These are phyloP conservation scores for Aspergillus cavernicola DNA, from an alignment of 495 filamentous ascomycete genomes.

Conservation along the genomic window DNA sequence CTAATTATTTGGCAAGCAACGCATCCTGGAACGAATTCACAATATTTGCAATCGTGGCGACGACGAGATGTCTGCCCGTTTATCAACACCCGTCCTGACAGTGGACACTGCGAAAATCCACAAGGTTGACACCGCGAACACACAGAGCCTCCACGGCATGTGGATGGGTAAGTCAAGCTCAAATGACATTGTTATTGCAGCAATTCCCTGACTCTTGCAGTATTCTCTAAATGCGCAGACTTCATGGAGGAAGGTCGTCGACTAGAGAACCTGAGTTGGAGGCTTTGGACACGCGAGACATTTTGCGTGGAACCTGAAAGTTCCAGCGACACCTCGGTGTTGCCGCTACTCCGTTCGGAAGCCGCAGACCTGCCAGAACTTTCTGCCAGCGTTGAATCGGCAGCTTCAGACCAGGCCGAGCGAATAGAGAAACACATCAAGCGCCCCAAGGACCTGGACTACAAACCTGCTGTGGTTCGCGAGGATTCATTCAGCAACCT, in stretches of 20 bases:
- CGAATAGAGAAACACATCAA: constrained; percentile 64
- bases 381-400: constrained; percentile 87
- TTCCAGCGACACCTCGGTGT: constrained; percentile 41
- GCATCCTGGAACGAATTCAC: constrained; percentile 9
- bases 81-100: constrained; percentile 71
- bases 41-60: constrained; percentile 20
- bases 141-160: constrained; percentile 93
- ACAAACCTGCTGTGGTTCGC: constrained; percentile 43
- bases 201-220: constrained; percentile 38
- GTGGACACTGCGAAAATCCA: constrained; percentile 84
- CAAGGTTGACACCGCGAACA: constrained; percentile 88
- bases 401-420: constrained; percentile 67
- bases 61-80: constrained; percentile 54
- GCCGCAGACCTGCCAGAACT: constrained; percentile 70
- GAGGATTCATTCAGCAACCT: constrained; percentile 48
- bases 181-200: constrained; percentile 18
- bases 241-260: constrained; percentile 90
- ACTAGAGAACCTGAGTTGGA: constrained; percentile 93
- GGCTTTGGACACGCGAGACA: constrained; percentile 92
- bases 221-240: constrained; percentile 93
- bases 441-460: constrained; percentile 42
- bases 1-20: constrained; percentile 1
- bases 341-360: constrained; percentile 42
- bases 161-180: constrained; percentile 93
- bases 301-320: constrained; percentile 83